These are phyloP conservation scores for Cladobotryum mycophilum DNA, from an alignment of 2,329 filamentous ascomycete genomes.

Conservation along the genomic window DNA sequence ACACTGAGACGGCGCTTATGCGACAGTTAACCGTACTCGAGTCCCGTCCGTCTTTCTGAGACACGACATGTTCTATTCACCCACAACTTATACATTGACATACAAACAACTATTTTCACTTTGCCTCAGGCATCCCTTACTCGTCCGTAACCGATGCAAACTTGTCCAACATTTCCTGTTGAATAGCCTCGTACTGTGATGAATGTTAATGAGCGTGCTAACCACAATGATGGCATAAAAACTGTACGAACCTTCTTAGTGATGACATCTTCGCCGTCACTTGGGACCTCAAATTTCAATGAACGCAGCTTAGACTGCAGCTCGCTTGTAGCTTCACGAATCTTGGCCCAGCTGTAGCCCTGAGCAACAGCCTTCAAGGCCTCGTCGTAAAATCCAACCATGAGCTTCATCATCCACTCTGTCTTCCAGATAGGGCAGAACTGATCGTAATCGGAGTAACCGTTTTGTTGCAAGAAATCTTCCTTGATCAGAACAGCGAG, in stretches of 20 bases:
- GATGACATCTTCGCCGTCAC: conserved; percentile 73
- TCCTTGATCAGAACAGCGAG: conserved; percentile 91
- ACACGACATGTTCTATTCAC: conserved; percentile 22
- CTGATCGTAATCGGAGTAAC: conserved; percentile 97
- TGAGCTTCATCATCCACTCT: conserved; percentile 99
- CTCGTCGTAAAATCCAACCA: conserved; percentile 97
- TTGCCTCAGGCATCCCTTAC: conserved; percentile 44
- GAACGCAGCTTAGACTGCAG: conserved; percentile 78
- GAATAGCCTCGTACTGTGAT: conserved; percentile 77
- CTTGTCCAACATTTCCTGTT: conserved; percentile 92
- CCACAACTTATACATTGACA: conserved; percentile 12
- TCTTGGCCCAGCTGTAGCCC: conserved; percentile 86
- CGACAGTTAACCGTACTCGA: conserved; percentile 14
- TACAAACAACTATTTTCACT: conserved; percentile 7
- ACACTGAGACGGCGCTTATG: conserved; percentile 20
- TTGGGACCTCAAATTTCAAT: conserved; percentile 95
- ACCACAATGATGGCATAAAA: background rate
- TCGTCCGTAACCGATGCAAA: conserved; percentile 95
- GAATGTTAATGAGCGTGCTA: conserved; percentile 31
- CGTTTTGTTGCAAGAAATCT: conserved; percentile 98
- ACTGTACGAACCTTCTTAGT: conserved; percentile 65
- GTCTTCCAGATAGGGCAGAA: conserved; percentile 99
- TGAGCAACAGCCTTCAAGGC: conserved; percentile 90
- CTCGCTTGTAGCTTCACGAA: conserved; percentile 82
- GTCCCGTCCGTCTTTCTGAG: conserved; percentile 11